Evolutionary conservation across 2,329 filamentous ascomycete species (phyloP).

Genomic region (Phoma sp.): DNA sequence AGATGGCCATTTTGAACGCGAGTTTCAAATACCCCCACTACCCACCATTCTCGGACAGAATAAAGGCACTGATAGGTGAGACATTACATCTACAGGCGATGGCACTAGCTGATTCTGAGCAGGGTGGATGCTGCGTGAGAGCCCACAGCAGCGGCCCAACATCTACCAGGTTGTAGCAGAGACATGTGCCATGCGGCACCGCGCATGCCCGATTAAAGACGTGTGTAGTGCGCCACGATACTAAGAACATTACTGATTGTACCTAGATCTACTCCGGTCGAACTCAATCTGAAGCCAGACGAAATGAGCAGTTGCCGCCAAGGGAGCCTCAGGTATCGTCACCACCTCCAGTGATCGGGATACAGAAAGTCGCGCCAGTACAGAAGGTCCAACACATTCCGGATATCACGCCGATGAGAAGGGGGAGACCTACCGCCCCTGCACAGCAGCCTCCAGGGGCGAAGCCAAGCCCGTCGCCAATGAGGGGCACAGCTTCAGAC

Average conservation of each 20-base stretch:
- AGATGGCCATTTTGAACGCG: constrained; percentile 95
- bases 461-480: constrained; percentile 71
- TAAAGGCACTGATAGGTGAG: constrained; percentile 88
- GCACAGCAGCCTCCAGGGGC: constrained; percentile 50
- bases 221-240: constrained; percentile 54
- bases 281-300: constrained; percentile 69
- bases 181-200: constrained; percentile 85
- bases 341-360: constrained; percentile 70
- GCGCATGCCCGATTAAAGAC: constrained; percentile 85
- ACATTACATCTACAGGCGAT: constrained; percentile 28
- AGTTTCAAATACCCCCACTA: constrained; percentile 90
- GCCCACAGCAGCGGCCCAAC: constrained; percentile 79
- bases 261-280: constrained; percentile 57
- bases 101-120: constrained; percentile 23
- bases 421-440: constrained; percentile 73
- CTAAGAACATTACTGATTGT: constrained; percentile 26
- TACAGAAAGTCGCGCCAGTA: constrained; percentile 78
- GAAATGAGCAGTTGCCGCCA: constrained; percentile 65
- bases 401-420: constrained; percentile 91
- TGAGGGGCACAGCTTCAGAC: constrained; percentile 73
- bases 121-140: constrained; percentile 91
- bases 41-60: constrained; percentile 84
- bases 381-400: constrained; percentile 77
- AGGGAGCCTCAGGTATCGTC: constrained; percentile 60
- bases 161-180: constrained; percentile 93